Conservation (phyloP, 192 early-diverging fungal species). For the Lobosporangium transversale region DNA sequence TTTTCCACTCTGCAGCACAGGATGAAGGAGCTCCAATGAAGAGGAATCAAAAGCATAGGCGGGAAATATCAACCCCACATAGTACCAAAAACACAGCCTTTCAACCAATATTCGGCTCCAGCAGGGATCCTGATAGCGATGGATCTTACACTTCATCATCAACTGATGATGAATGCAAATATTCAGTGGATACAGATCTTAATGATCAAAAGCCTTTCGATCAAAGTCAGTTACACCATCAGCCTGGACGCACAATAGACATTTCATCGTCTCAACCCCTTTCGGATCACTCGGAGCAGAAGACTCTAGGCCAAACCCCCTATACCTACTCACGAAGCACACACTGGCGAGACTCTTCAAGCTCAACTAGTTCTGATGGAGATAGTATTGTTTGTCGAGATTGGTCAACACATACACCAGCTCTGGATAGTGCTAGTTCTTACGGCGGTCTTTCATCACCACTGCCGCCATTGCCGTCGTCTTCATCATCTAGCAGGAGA, state of each 20-base stretch:
- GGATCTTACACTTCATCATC: slow-evolving; percentile 9
- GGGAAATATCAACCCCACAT: neutral
- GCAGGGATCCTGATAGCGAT: slow-evolving; percentile 23
- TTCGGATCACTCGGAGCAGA: slow-evolving; percentile 7
- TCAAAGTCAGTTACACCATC: neutral
- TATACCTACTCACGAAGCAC: slow-evolving; percentile 10
- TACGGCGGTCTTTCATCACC: too few relatives aligned
- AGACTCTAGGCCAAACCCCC: neutral
- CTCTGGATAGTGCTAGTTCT: neutral
- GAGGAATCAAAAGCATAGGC: neutral
- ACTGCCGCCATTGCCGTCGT: too few relatives aligned
- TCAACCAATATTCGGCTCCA: slow-evolving; percentile 11
- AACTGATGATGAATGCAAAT: slow-evolving; percentile 13
- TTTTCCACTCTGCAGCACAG: neutral
- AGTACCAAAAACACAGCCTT: neutral
- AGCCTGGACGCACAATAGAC: neutral
- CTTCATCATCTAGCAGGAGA: slow-evolving; percentile 17
- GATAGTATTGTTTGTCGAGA: slow-evolving; percentile 2
- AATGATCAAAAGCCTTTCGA: neutral
- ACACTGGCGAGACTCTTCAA: slow-evolving; percentile 6
- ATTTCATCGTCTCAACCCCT: slow-evolving; percentile 1
- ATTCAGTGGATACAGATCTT: too few relatives aligned
- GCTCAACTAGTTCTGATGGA: slow-evolving; percentile 14
- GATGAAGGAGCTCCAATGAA: neutral
- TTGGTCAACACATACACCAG: neutral